Evolutionary conservation across 2,329 filamentous ascomycete genomes (phyloP), one percentile per base, ranked within the genome.

Genomic region (Falciphora oryzae): DNA sequence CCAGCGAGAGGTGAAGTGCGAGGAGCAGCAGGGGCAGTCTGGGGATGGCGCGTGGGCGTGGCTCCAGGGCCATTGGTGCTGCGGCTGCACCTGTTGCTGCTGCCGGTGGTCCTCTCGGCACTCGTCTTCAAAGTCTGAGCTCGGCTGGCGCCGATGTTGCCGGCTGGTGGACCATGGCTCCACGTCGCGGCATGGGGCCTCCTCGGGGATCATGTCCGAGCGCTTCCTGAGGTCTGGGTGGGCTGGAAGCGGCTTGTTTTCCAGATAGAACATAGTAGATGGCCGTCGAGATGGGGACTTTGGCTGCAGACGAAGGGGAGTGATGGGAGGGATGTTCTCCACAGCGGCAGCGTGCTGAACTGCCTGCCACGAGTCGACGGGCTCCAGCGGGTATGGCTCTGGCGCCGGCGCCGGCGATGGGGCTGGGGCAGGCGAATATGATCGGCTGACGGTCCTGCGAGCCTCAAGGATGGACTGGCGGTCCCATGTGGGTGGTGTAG

Each of bases 401-500:
- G 16, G 44, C 8, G 22, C 3, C 44, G 18, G 44, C 1, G 44
- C 44, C 44, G 22, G 44, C 3, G 44, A 53, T 25, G 44, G 22
- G 6, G 18, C 6, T 8, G n/a, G n/a, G 44, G 2, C 10, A 10
- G 18, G 44, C 22, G 44, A 8, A 25, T 53, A 53, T 53, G 44
- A 53, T n/a, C 11, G 7, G 44, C 44, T 53, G 44, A 25, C 2
- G 44, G 44, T 53, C 44, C 44, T 14, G 44, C 57, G 57, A 58
- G 27, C 57, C 57, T 58, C 57, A 25, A 60, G 27, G 18, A 60
- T 18, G 29, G 58, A 60, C 29, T 60, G 58, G 4, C 58, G 58
- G 22, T 27, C n/a, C 61, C 61, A 63, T 57, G 29, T 57, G 18
- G 61, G 61, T 16, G 61, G 61, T 4, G 61, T 63, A 10, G 61